Conservation (phyloP, 202 grass and related monocot genomes). For the Cymbopogon flexuosus region DNA sequence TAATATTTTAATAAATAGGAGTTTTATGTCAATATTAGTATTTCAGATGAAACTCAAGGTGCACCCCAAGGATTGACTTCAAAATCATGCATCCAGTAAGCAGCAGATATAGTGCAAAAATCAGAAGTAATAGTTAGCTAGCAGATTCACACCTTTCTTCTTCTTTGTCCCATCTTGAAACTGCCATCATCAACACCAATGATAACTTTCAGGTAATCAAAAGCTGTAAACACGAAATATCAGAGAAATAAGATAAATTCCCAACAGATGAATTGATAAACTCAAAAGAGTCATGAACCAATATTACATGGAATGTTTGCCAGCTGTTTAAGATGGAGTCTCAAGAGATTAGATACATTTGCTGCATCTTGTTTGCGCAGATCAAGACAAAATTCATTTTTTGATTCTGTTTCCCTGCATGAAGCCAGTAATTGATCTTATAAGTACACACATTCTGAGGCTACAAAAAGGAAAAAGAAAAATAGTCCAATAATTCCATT, state of each 20-base stretch:
- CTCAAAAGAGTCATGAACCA: not conserved
- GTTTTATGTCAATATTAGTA: not conserved
- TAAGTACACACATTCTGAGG: not conserved
- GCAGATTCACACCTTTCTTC: slow-evolving; percentile 52
- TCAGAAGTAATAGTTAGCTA: slow-evolving; percentile 5
- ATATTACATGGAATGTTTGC: slow-evolving; percentile 81
- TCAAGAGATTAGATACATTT: slow-evolving; percentile 58
- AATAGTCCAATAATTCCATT: not conserved
- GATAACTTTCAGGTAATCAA: slow-evolving; percentile 57
- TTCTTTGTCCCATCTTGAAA: slow-evolving; percentile 67
- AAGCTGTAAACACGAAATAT: slow-evolving; percentile 41
- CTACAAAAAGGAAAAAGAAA: not conserved
- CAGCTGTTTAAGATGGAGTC: slow-evolving; percentile 60
- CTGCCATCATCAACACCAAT: slow-evolving; percentile 54
- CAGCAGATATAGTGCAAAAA: not conserved
- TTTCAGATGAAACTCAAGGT: not conserved
- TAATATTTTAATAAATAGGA: not conserved
- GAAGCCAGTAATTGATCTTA: not conserved
- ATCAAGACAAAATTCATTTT: slow-evolving; percentile 53
- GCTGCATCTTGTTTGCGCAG: slow-evolving; percentile 43
- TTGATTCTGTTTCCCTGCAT: slow-evolving; percentile 53
- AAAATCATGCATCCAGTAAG: slow-evolving; percentile 26
- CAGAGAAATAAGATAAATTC: slow-evolving; percentile 30
- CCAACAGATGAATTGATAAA: slow-evolving; percentile 24
- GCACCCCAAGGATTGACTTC: not conserved